These are phyloP conservation scores for Mycena venus DNA, from an alignment of 768 basidiomycete species.

Conservation along the genomic window DNA sequence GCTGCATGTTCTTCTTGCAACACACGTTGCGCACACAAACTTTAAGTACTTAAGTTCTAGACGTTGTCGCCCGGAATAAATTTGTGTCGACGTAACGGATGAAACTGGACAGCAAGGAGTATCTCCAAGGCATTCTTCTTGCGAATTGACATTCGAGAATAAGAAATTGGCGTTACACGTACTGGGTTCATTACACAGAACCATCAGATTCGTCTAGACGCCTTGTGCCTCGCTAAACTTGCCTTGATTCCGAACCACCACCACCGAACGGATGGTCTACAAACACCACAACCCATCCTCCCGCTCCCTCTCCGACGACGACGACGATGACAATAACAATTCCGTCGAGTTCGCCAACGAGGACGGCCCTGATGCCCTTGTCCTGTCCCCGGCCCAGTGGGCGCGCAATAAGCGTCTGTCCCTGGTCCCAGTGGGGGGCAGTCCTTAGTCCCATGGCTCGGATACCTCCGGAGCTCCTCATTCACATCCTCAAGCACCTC, in stretches of 20 bases:
- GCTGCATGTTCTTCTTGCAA: no score
- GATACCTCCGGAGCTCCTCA: conserved; percentile 92
- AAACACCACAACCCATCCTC: conserved; percentile 77
- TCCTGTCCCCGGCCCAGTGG: conserved; percentile 80
- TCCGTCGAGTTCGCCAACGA: conserved; percentile 63
- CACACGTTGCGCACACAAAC: no score
- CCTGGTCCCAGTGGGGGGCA: conserved; percentile 38
- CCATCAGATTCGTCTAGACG: no score
- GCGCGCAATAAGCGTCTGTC: conserved; percentile 49
- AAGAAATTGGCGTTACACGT: no score
- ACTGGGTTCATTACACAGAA: no score
- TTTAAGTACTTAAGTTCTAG: no score
- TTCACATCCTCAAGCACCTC: conserved; percentile 91
- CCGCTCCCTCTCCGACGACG: conserved; percentile 84
- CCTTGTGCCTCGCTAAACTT: no score
- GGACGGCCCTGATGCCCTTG: conserved; percentile 55
- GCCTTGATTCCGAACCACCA: conserved; percentile 47
- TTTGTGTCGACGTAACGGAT: no score
- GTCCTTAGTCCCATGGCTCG: conserved; percentile 70
- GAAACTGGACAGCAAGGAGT: no score
- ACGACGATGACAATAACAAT: conserved; percentile 68
- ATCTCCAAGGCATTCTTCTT: no score
- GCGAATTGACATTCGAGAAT: no score
- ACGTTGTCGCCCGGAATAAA: no score
- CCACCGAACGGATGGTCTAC: conserved; percentile 50